phyloP scores from a whole-genome alignment of 768 basidiomycete species.

The Trametes cinnabarina region DNA sequence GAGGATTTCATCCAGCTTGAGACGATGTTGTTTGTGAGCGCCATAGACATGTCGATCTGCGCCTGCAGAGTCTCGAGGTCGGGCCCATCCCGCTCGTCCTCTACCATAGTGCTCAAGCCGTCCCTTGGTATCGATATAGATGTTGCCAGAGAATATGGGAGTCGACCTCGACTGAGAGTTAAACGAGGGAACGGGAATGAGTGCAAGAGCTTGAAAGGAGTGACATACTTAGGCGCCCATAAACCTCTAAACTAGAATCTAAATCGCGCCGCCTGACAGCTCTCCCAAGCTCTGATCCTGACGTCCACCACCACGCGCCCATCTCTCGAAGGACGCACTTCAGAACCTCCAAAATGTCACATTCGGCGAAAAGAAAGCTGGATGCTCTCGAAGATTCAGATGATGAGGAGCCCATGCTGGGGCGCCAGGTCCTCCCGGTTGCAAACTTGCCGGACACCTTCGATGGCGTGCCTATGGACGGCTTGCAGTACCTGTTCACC shows the following conservation, averaged over 20 bases:
- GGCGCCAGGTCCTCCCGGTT: constrained; percentile 77
- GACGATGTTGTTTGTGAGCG: constrained; percentile 69
- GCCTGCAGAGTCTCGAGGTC: constrained; percentile 72
- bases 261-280: no score
- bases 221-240: no score
- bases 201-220: no score
- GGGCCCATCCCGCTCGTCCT: constrained; percentile 56
- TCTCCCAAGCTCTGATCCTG: no score
- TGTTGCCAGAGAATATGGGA: no score
- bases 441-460: constrained; percentile 74
- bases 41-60: constrained; percentile 80
- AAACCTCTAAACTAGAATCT: no score
- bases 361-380: constrained; percentile 52
- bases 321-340: no score
- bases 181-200: no score
- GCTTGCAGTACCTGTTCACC: constrained; percentile 77
- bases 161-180: no score
- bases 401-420: constrained; percentile 60
- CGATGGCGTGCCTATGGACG: constrained; percentile 62
- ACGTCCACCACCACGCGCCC: neutral
- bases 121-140: no score
- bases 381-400: constrained; percentile 50
- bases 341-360: constrained; percentile 10
- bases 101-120: no score
- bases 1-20: constrained; percentile 74